These are phyloP conservation scores for Hypoxylon fuscum DNA, from an alignment of 495 filamentous ascomycete genomes.

Conservation along the genomic window DNA sequence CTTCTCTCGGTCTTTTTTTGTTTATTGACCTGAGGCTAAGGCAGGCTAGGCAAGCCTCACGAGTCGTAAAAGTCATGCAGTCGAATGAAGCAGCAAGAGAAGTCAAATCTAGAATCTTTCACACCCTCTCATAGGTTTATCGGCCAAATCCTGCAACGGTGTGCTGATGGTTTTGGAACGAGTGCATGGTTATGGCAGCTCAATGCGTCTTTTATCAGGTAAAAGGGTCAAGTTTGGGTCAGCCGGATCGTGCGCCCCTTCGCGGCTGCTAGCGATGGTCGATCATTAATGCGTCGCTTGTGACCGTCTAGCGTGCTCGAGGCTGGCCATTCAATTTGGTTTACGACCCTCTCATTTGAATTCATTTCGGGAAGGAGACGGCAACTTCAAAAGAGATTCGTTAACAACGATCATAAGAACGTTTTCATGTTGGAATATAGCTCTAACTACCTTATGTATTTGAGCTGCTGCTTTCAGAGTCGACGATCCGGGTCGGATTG, in stretches of 20 bases:
- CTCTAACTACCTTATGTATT: too few relatives aligned
- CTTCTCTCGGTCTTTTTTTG: conserved; percentile 23
- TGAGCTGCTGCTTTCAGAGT: too few relatives aligned
- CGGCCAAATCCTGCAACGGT: not conserved
- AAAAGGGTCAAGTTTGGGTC: conserved; percentile 20
- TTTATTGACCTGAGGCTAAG: conserved; percentile 7
- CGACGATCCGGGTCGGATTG: too few relatives aligned
- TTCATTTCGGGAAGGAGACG: conserved; percentile 2
- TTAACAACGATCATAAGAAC: not conserved
- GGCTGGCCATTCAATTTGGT: not conserved
- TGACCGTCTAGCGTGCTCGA: conserved; percentile 5
- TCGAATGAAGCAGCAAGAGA: not conserved
- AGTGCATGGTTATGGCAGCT: conserved; percentile 8
- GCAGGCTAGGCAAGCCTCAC: conserved; percentile 11
- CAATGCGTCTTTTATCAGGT: conserved; percentile 8
- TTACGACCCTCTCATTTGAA: conserved; percentile 7
- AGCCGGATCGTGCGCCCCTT: conserved; percentile 22
- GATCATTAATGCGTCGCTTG: conserved; percentile 37
- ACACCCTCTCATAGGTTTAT: too few relatives aligned
- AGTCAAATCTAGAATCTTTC: not conserved
- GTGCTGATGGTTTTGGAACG: not conserved
- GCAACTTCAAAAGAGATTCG: not conserved
- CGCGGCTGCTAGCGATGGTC: conserved; percentile 12
- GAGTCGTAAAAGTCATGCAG: not conserved
- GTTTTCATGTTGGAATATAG: too few relatives aligned